Evolutionary conservation across 2,329 filamentous ascomycete genomes (phyloP).

Genomic region (Nannizzia gypsea): DNA sequence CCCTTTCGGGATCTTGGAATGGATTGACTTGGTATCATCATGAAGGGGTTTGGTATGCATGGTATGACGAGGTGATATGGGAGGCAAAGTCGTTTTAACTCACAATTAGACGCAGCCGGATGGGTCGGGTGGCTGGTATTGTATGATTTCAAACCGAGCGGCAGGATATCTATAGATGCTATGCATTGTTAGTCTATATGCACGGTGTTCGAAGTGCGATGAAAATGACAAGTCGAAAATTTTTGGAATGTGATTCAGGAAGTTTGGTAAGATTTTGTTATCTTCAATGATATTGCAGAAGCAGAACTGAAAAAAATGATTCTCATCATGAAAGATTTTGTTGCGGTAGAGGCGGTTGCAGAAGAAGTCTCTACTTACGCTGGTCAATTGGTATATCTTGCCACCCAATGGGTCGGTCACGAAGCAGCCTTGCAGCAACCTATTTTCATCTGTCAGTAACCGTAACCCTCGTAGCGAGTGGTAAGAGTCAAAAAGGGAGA

Average conservation of each 20-base stretch:
- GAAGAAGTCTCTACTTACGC: not conserved
- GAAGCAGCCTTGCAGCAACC: not conserved
- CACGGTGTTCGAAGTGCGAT: not conserved
- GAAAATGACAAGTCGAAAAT: not conserved
- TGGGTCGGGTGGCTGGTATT: not conserved
- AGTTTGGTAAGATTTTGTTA: conserved; percentile 28
- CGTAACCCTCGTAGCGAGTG: not conserved
- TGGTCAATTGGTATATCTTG: not conserved
- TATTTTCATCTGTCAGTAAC: not conserved
- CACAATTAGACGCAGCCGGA: not conserved
- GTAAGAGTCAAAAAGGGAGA: not conserved
- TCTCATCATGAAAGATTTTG: conserved; percentile 35
- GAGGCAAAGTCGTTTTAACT: not conserved
- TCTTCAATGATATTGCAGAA: conserved; percentile 50
- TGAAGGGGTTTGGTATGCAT: conserved; percentile 20
- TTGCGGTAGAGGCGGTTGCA: not conserved
- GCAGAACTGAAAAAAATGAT: conserved; percentile 49
- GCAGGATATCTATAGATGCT: not conserved
- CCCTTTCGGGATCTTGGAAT: conserved; percentile 43
- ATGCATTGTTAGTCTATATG: not conserved
- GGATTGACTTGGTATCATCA: conserved; percentile 53
- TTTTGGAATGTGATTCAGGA: conserved; percentile 29
- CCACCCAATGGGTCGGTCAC: not conserved
- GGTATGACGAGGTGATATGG: not conserved
- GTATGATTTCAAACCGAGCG: not conserved